Percentiles rank a stretch among this genome's conserved stretches.
phyloP scores from a whole-genome alignment of 179 eudicot genomes.

The Spergularia azorica region DNA sequence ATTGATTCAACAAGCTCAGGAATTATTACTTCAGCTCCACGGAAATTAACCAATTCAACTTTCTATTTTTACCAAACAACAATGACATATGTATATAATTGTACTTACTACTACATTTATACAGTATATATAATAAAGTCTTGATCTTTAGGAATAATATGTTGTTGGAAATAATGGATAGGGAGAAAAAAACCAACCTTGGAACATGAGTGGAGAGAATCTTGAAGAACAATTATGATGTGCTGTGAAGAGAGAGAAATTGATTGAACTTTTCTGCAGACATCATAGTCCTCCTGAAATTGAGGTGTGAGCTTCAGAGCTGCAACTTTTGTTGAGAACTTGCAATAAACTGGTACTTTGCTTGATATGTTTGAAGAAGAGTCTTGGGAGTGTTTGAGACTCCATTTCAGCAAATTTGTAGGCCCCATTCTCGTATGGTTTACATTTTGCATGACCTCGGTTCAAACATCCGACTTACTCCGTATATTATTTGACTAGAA shows the following conservation, averaged over 20 bases:
- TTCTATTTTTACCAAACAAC: slow-evolving; percentile 36
- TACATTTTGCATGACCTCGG: too few species aligned
- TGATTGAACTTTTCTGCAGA: slow-evolving; percentile 11
- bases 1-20: slow-evolving; percentile 48
- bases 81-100: background rate
- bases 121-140: background rate
- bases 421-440: too few species aligned
- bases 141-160: background rate
- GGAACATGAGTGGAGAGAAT: slow-evolving; percentile 50
- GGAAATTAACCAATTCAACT: slow-evolving; percentile 49
- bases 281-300: too few species aligned
- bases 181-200: slow-evolving; percentile 31
- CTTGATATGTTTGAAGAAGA: too few species aligned
- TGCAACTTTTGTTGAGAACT: too few species aligned
- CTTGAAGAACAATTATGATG: slow-evolving; percentile 35
- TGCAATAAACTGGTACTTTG: too few species aligned
- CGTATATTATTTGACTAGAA: too few species aligned
- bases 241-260: slow-evolving; percentile 9
- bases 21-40: slow-evolving; percentile 43
- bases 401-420: too few species aligned
- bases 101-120: too few species aligned
- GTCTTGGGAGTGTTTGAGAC: too few species aligned
- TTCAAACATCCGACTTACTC: too few species aligned
- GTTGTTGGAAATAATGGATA: background rate
- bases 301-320: background rate